These are phyloP conservation scores for Pythium monospermum DNA, from an alignment of 352 stramenopile species.

Conservation along the genomic window DNA sequence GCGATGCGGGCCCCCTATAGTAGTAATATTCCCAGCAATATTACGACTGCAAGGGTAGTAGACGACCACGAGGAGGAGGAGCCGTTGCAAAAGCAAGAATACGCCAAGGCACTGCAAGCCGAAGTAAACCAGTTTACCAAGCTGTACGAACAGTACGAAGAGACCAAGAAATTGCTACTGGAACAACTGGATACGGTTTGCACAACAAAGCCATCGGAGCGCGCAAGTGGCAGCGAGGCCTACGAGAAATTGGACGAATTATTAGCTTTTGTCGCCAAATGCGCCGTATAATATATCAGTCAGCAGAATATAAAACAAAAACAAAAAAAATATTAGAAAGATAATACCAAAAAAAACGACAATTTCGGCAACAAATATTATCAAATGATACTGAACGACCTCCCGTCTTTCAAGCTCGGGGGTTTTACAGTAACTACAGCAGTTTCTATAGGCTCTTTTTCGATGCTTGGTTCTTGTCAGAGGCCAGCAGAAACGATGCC, in stretches of 20 bases:
- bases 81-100: conserved; percentile 20
- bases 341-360: no score
- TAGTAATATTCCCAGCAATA: no score
- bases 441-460: no score
- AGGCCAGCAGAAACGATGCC: no score
- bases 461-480: no score
- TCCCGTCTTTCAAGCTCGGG: no score
- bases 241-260: conserved; percentile 59
- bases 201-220: conserved; percentile 47
- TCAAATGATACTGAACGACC: no score
- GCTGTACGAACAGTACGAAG: conserved; percentile 45
- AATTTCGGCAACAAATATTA: conserved; percentile 5
- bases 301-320: neutral
- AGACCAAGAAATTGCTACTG: conserved; percentile 49
- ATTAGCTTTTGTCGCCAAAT: conserved; percentile 33
- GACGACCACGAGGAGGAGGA: neutral
- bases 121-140: conserved; percentile 38
- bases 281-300: conserved; percentile 4
- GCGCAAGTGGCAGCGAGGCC: conserved; percentile 31
- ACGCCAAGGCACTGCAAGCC: conserved; percentile 27
- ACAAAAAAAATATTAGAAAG: no score
- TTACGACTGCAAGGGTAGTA: no score
- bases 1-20: neutral
- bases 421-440: no score
- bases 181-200: conserved; percentile 51